Conservation (phyloP, 1,139 yeast genomes). For the Meyerozyma sp. region DNA sequence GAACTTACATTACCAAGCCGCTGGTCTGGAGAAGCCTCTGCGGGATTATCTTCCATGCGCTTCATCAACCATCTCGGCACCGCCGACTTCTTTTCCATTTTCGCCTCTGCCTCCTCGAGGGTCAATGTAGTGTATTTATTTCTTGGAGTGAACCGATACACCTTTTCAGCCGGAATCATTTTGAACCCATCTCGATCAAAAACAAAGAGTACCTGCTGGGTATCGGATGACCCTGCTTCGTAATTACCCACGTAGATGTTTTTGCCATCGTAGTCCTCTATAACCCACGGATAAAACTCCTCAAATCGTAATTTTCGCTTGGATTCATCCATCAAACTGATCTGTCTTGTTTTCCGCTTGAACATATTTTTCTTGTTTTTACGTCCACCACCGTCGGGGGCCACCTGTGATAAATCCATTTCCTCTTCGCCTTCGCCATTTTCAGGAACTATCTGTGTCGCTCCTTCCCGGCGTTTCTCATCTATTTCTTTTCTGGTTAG, state of each 20-base stretch:
- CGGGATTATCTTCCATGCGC: conserved; percentile 64
- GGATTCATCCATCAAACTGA: conserved; percentile 71
- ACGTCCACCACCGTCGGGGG: conserved; percentile 92
- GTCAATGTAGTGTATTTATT: conserved; percentile 91
- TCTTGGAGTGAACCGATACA: conserved; percentile 88
- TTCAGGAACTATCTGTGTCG: conserved; percentile 21
- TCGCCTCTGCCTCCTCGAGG: conserved; percentile 92
- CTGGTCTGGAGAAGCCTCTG: conserved; percentile 40
- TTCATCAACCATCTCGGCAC: conserved; percentile 97
- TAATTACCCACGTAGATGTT: conserved; percentile 95
- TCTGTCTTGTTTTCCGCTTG: conserved; percentile 81
- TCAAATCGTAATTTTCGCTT: conserved; percentile 84
- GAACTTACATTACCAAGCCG: conserved; percentile 32
- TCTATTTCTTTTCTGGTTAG: conserved; percentile 60
- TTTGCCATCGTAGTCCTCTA: conserved; percentile 91
- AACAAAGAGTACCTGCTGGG: conserved; percentile 73
- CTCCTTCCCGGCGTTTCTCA: conserved; percentile 46
- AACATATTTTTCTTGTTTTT: conserved; percentile 56
- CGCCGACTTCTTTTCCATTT: conserved; percentile 75
- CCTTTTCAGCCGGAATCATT: conserved; percentile 92
- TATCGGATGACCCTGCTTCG: conserved; percentile 89
- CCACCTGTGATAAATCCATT: conserved; percentile 63
- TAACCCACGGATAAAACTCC: conserved; percentile 96
- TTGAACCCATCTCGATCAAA: conserved; percentile 87
- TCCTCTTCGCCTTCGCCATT: conserved; percentile 25